Base-by-base conservation (phyloP, 208 protist species). In the Trypanosomatidae sp. region DNA sequence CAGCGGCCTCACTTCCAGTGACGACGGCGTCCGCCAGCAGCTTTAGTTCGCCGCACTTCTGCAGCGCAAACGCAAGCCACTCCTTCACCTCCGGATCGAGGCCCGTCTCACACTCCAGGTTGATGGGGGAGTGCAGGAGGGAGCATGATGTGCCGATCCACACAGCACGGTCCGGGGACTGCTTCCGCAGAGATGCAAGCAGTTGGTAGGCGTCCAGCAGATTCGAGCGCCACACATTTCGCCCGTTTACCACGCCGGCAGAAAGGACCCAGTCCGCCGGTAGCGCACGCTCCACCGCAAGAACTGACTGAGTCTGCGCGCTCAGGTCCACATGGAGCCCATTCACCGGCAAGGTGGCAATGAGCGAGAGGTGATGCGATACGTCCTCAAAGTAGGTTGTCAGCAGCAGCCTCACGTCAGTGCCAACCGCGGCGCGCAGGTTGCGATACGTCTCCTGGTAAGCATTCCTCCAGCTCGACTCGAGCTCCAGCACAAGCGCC, bases 371-470 rank as follows among this genome's bases (percentile, higher is more conserved):
- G 62, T 91, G 89, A 39, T 90, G 82, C 52, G 79, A 60, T 33
- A 97, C 75, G 58, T 74, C 66, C 71, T 92, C 93, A 80, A 97
- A 97, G 74, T 95, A 97, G 52, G 93, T 96, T 15, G 91, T 88
- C 13, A 97, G 50, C 22, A 95, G 76, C 49, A 91, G 74, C 72
- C 85, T 88, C 39, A 77, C 69, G 25, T 71, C 52, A 19, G 25
- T 13, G 28, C 65, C 71, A 22, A 74, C 53, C 1, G 74, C 62
- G 5, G 71, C 28, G 62, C 72, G 62, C 25, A 89, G 83, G 17
- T 62, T 64, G 9, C 66, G 71, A 66, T 91, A 84, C 13, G 83
- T 77, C 12, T 81, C 52, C 10, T 66, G 52, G 66, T 80, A 81
- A 19, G 79, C 81, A 3, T 66, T 7, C 47, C 69, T 67, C 74